Percentiles rank a stretch among this genome's conserved stretches.
These are phyloP conservation scores for Euphrasia confusa DNA, from an alignment of 257 asterid genomes.

Conservation along the genomic window DNA sequence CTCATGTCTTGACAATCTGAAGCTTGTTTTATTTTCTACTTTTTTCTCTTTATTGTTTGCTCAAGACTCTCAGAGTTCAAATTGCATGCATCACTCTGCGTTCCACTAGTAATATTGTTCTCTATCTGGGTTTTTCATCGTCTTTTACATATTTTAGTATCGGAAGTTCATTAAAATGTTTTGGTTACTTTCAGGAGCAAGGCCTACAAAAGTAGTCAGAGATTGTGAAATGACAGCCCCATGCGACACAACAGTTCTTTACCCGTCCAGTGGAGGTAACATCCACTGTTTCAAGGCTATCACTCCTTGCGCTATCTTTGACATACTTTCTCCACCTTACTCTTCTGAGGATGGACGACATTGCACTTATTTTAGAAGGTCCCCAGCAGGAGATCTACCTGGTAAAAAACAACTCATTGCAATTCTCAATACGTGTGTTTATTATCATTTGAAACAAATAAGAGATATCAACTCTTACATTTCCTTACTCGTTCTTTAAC, in stretches of 20 bases:
- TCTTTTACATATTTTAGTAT: conserved; percentile 1
- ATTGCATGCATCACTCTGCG: neutral
- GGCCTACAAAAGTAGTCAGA: conserved; percentile 68
- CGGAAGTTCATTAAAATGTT: conserved; percentile 12
- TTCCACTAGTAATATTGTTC: conserved; percentile 2
- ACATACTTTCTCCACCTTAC: conserved; percentile 97
- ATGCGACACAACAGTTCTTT: conserved; percentile 76
- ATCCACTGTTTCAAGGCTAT: conserved; percentile 90
- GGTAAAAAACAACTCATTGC: conserved; percentile 37
- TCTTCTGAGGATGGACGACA: conserved; percentile 87
- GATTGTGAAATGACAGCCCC: conserved; percentile 88
- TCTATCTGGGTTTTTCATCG: neutral
- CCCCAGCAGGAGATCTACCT: conserved; percentile 63
- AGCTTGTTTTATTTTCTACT: neutral
- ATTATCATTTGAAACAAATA: neutral
- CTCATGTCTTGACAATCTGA: neutral
- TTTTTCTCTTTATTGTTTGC: neutral
- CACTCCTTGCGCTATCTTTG: conserved; percentile 92
- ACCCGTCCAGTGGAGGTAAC: conserved; percentile 86
- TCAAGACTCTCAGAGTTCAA: neutral
- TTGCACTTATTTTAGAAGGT: conserved; percentile 79
- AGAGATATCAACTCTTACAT: neutral
- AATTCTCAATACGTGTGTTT: neutral
- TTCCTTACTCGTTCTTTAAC: conserved; percentile 2
- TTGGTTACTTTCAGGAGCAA: conserved; percentile 47